Percentiles rank a stretch among this genome's conserved stretches.
phyloP scores from a whole-genome alignment of 306 rosid species.

The Fragaria iinumae region DNA sequence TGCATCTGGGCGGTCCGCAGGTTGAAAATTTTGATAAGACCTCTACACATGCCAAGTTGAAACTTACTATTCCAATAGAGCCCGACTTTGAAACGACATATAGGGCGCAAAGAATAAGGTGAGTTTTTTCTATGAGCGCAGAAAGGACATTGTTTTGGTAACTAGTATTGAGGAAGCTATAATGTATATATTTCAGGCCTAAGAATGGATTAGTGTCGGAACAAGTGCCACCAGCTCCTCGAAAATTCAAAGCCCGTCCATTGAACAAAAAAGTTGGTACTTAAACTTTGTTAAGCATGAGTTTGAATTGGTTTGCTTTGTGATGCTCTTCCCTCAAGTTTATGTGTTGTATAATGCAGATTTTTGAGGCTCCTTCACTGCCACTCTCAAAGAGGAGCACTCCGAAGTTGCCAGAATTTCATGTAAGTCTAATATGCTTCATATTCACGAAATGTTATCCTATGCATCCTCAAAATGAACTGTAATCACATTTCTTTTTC shows the following conservation, averaged over 20 bases:
- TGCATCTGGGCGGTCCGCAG: conserved; percentile 37
- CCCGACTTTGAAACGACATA: conserved; percentile 82
- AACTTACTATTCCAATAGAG: conserved; percentile 83
- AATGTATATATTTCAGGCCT: conserved; percentile 46
- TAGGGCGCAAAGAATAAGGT: conserved; percentile 86
- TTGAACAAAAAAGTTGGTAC: conserved; percentile 85
- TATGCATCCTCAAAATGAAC: conserved; percentile 1
- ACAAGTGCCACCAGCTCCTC: conserved; percentile 34
- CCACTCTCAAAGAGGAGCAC: conserved; percentile 73
- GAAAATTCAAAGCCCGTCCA: conserved; percentile 84
- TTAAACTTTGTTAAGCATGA: conserved; percentile 10
- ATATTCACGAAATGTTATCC: conserved; percentile 6
- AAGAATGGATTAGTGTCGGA: conserved; percentile 55
- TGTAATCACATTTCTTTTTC: not conserved
- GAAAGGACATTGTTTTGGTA: conserved; percentile 37
- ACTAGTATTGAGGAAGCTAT: conserved; percentile 12
- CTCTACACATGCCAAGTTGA: conserved; percentile 49
- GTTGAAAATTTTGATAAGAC: conserved; percentile 54
- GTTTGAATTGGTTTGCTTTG: conserved; percentile 19
- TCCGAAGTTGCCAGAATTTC: conserved; percentile 86
- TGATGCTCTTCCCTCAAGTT: conserved; percentile 20
- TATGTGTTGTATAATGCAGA: conserved; percentile 45
- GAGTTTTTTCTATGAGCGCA: conserved; percentile 45
- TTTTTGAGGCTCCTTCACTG: conserved; percentile 81
- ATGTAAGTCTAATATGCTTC: conserved; percentile 47